Base-by-base conservation (phyloP, 2,329 filamentous ascomycete species). In the Chaetomium sp. region DNA sequence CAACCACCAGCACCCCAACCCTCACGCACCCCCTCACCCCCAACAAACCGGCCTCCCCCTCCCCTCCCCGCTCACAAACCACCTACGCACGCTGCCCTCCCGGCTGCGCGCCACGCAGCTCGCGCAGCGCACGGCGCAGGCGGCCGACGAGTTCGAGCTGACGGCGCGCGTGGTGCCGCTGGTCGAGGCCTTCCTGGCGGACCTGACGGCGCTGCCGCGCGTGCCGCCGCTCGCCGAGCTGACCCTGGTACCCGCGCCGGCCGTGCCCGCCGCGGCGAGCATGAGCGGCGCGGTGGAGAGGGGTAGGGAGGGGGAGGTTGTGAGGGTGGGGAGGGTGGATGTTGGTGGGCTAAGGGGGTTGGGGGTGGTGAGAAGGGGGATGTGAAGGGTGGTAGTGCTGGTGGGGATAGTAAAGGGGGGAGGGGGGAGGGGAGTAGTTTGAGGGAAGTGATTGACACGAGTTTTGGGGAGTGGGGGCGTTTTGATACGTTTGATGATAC, bases 401-500 rank as follows among this genome's bases (percentile, higher is more conserved):
- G 54, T 23, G 55, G 54, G 53, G 7, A 62, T 38, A 55, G 33
- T 4, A 21, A 54, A 38, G 49, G 56, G 58, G 38, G 12, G 57
- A 50, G 38, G 74, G 76, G 9, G 66, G 73, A 9, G 59, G 23
- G 63, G 4, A 38, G 23, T 1, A 38, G 29, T 12, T 27, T 19
- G 19, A 19, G 38, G 31, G 23, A 49, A 2, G 23, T 6, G 59
- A 25, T 47, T 12, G 60, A 68, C 9, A 45, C 51, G 2, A 74
- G 10, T 2, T 82, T 82, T 54, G 78, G 78, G 54, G 81, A 81
- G 25, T 82, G 81, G 81, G 80, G 81, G 0, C 74, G 80, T 23
- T 82, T 71, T 42, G 67, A 71, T 6, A 66, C 76, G 1, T 42
- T 23, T 71, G 75, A 73, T 6, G 74, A 76, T 4, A 63, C 72